Base-by-base conservation (phyloP, 176 grass and related monocot species). In the Cenchrus fungigraminus region DNA sequence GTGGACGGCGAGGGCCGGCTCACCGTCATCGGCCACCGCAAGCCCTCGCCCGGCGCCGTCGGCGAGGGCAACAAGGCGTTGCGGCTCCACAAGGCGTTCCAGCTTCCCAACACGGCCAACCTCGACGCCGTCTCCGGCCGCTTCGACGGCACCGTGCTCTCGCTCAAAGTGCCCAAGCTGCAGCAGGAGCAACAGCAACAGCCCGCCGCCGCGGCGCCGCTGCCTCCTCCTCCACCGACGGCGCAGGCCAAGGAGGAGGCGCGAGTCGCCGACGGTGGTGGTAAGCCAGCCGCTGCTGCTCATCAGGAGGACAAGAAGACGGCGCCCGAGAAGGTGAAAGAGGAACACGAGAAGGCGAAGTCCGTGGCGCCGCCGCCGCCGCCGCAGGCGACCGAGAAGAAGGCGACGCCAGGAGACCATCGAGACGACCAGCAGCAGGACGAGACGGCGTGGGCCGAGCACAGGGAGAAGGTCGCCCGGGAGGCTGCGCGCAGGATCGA, bases 101-200 rank as follows among this genome's bases (percentile, higher is more conserved):
- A 89, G 74, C 86, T 93, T 58, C 89, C 93, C 5, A 8, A 13
- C 6, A 83, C 83, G 28, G 86, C 77, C 40, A 60, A 93, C 82
- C 62, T 89, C 49, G 87, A 90, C 47, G 65, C 69, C 22, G 85
- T 95, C 73, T 62, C 79, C 32, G 82, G 83, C 19, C 73, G 76
- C 53, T 85, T 89, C 60, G 85, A 84, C 65, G 56, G 69, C 9
- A 73, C 25, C 12, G 57, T 73, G 79, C 85, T 98, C 59, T 54
- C 83, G 31, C 40, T 95, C 73, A 85, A 47, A 28, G 71, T 95
- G 47, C 89, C 91, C 40, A 93, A 78, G 87, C 57, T 65, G 61
- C 79, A 0, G 51, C 22, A 73, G 2, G 5, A 15, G 70, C 79
- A 57, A 8, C 10, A 50, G 1, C 20, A 25, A 20, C 79, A 44